Base-by-base conservation (phyloP, 805 yeast species). In the Saitoella complicata region DNA sequence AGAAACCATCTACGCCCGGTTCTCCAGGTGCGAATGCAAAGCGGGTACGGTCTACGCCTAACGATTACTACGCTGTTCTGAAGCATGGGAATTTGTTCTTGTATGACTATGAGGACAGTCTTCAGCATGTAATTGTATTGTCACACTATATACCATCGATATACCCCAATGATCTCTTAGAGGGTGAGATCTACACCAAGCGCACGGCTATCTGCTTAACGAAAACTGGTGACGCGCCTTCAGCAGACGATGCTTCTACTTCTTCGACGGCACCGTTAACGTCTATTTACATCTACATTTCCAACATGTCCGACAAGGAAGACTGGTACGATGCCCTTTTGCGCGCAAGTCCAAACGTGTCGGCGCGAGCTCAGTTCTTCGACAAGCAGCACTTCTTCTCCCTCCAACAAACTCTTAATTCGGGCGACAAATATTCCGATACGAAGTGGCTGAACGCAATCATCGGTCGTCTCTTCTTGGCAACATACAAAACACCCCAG, bases 401-500 rank as follows among this genome's bases (percentile, higher is more conserved):
- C 41, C 64, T 91, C 49, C 81, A 85, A 44, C 86, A 80, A 51
- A 72, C 79, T 1, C 61, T 87, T 37, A 81, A 87, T 56, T 78
- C 94, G 1, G 74, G 87, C 0, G 93, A 83, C 53, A 85, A 84
- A 1, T 91, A 85, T 55, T 61, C 80, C 31, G 80, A 83, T 21
- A 76, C 93, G 0, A 76, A 82, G 55, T 91, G 97, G 98, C 60
- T 91, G 21, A 91, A 91, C 61, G 95, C 95, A 0, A 49, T 87
- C 2, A 52, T 82, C 9, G 97, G 97, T 0, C 68, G 98, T 46
- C 51, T 88, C 8, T 91, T 87, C 55, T 63, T 91, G 37, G 72
- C 85, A 0, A 61, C 83, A 5, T 85, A 86, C 53, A 70, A 75
- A 41, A 86, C 97, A 0, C 75, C 74, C 8, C 66, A 68, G 9